Conservation (phyloP, 371 early-diverging fungal genomes). For the Mortierella sp. region DNA sequence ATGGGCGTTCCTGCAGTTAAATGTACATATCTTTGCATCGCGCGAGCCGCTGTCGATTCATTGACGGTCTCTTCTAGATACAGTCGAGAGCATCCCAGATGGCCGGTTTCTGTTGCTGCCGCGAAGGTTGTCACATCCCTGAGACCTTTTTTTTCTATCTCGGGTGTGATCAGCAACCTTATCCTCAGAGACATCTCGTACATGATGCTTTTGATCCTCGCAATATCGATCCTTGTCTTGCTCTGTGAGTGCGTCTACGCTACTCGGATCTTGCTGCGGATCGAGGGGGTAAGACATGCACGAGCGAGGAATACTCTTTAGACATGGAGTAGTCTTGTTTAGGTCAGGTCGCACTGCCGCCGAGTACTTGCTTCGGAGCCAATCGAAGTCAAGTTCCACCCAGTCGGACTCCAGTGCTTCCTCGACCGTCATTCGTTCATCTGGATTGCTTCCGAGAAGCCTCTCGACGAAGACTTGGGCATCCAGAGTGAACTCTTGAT, state of each 20-base stretch:
- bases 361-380: constrained; percentile 28
- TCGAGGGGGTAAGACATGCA: too few relatives aligned
- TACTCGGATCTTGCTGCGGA: too few relatives aligned
- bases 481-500: constrained; percentile 40
- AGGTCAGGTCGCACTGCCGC: too few relatives aligned
- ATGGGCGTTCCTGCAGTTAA: constrained; percentile 18
- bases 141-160: constrained; percentile 9
- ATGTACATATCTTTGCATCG: constrained; percentile 18
- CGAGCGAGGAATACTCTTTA: too few relatives aligned
- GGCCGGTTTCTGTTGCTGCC: constrained; percentile 8
- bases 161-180: constrained; percentile 1
- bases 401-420: constrained; percentile 37
- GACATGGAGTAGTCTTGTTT: too few relatives aligned
- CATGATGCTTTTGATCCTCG: constrained; percentile 6
- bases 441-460: constrained; percentile 26
- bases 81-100: neutral
- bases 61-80: constrained; percentile 18
- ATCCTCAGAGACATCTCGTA: constrained; percentile 3
- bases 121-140: constrained; percentile 15
- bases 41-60: constrained; percentile 8
- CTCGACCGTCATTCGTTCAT: constrained; percentile 31
- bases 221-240: constrained; percentile 20
- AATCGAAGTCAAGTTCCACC: constrained; percentile 31
- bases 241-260: too few relatives aligned
- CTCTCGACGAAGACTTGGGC: constrained; percentile 24